A percentile compares a stretch with the other conserved stretches of the same genome.
These are phyloP conservation scores for Ophiorrhiza pumila DNA, from an alignment of 257 asterid genomes.

Conservation along the genomic window DNA sequence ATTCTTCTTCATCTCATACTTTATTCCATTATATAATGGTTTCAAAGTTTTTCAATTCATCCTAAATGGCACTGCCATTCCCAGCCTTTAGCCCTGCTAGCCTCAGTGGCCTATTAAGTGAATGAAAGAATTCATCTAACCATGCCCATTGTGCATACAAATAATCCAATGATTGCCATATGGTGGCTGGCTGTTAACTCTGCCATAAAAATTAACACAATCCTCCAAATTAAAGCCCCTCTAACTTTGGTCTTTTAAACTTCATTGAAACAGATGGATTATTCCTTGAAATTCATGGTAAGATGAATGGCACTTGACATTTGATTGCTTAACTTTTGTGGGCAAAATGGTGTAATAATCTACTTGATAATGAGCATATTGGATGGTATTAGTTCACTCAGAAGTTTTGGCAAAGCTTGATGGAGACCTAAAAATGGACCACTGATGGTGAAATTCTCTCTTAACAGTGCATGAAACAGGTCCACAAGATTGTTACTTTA, in stretches of 20 bases:
- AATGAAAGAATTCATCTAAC: background rate
- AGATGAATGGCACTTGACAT: background rate
- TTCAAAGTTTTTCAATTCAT: background rate
- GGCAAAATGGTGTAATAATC: background rate
- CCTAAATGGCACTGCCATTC: background rate
- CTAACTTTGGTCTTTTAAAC: background rate
- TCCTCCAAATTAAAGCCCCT: background rate
- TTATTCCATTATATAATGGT: background rate
- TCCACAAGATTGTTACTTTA: background rate
- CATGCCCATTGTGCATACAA: background rate
- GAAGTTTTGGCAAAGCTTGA: background rate
- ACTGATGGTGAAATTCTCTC: background rate
- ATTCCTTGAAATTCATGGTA: background rate
- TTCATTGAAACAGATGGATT: background rate
- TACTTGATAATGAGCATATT: background rate
- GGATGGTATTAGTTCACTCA: slow-evolving; percentile 2
- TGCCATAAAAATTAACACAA: background rate
- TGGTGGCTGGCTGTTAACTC: background rate
- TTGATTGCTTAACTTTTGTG: background rate
- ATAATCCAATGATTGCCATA: too few species aligned
- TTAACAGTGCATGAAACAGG: background rate
- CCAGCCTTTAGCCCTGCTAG: background rate
- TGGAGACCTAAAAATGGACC: slow-evolving; percentile 1
- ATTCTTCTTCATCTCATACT: background rate
- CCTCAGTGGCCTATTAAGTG: background rate